phyloP scores from a whole-genome alignment of 139 green algal genomes.

The Gonium pectorale region DNA sequence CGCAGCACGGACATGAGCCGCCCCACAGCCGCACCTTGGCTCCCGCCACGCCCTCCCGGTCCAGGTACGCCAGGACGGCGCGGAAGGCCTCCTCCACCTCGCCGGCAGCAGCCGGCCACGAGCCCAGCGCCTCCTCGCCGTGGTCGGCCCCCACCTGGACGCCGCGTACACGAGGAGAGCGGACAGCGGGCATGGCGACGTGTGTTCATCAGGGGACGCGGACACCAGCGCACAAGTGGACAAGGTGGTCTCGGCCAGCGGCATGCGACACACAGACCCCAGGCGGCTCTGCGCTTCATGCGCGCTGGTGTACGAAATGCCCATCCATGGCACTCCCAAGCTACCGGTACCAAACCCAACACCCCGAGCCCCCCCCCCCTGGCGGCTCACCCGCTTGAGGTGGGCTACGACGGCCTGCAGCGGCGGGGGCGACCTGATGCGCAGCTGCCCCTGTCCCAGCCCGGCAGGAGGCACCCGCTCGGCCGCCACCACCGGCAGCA shows the following conservation, averaged over 20 bases:
- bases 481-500: slow-evolving; percentile 56
- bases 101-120: slow-evolving; percentile 54
- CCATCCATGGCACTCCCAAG: no score
- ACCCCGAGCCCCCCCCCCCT: no score
- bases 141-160: slow-evolving; percentile 53
- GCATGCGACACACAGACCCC: no score
- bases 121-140: slow-evolving; percentile 64
- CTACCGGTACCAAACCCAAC: no score
- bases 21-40: slow-evolving; percentile 17
- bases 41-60: slow-evolving; percentile 60
- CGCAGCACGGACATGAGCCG: no score
- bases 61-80: slow-evolving; percentile 63
- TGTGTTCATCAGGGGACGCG: no score
- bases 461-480: slow-evolving; percentile 39
- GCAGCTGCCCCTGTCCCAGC: slow-evolving; percentile 50
- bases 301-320: no score
- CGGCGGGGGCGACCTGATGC: slow-evolving; percentile 65
- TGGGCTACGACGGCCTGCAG: slow-evolving; percentile 60
- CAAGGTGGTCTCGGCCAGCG: no score
- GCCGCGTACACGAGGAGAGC: no score
- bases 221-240: no score
- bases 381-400: slow-evolving; percentile 54
- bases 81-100: slow-evolving; percentile 55
- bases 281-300: no score
- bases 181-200: no score